Percentiles rank a stretch among this genome's conserved stretches.
Evolutionary conservation across 768 basidiomycete genomes (phyloP).

Genomic region (Leccinum longicurvipes): DNA sequence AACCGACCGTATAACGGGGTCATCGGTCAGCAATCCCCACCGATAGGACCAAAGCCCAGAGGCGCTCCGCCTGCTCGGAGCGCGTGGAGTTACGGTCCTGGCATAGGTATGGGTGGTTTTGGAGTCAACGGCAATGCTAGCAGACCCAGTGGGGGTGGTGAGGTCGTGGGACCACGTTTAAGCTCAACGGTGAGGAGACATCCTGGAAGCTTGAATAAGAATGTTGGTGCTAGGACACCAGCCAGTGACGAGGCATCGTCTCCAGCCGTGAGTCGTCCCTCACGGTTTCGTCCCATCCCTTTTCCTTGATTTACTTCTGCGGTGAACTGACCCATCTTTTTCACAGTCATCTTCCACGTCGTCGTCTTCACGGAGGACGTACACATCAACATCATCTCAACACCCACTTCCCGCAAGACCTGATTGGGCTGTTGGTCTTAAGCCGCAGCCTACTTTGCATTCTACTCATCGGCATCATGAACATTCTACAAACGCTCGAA

Average conservation of each 20-base stretch:
- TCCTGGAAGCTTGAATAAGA: slow-evolving; percentile 48
- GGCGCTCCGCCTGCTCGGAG: slow-evolving; percentile 43
- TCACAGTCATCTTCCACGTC: slow-evolving; percentile 72
- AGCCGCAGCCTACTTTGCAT: slow-evolving; percentile 68
- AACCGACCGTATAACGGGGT: slow-evolving; percentile 28
- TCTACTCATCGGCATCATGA: slow-evolving; percentile 54
- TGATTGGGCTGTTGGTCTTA: slow-evolving; percentile 87
- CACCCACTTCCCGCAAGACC: slow-evolving; percentile 79
- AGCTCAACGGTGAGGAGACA: slow-evolving; percentile 47
- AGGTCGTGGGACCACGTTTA: slow-evolving; percentile 64
- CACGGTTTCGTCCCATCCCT: neutral
- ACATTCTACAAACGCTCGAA: slow-evolving; percentile 36
- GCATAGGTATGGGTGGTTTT: slow-evolving; percentile 48
- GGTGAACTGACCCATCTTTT: slow-evolving; percentile 8
- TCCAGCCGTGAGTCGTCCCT: slow-evolving; percentile 57
- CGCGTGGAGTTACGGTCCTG: slow-evolving; percentile 73
- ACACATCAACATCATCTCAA: slow-evolving; percentile 70
- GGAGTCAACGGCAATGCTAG: slow-evolving; percentile 28
- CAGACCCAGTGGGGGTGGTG: slow-evolving; percentile 32
- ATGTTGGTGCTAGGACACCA: slow-evolving; percentile 54
- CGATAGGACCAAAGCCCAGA: slow-evolving; percentile 25
- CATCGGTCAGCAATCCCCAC: slow-evolving; percentile 30
- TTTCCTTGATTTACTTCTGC: neutral
- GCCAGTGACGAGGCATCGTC: slow-evolving; percentile 75
- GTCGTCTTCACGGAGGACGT: slow-evolving; percentile 75